Conservation (phyloP, 1,284 basidiomycete species). For the Xerocomus minutiporus region DNA sequence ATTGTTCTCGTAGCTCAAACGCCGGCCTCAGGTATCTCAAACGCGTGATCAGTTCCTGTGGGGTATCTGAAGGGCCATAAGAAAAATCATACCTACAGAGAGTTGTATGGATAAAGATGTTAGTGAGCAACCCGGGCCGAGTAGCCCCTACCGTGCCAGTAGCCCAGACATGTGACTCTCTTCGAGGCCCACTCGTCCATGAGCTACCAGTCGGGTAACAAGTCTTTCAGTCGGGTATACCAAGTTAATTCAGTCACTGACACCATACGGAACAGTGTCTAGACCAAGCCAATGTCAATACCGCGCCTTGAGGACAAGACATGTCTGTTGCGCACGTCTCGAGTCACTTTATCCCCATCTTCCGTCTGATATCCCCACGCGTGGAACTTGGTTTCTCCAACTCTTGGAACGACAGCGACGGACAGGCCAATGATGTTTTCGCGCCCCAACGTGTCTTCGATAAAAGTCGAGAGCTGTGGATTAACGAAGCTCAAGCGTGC, state of each 20-base stretch:
- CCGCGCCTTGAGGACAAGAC: no score
- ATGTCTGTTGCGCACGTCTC: slow-evolving; percentile 12
- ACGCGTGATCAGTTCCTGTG: slow-evolving; percentile 25
- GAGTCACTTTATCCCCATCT: slow-evolving; percentile 18
- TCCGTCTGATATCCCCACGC: slow-evolving; percentile 25
- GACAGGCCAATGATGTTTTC: slow-evolving; percentile 26
- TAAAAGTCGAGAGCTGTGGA: slow-evolving; percentile 15
- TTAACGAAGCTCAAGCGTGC: slow-evolving; percentile 9
- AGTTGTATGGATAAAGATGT: neutral
- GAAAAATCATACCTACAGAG: slow-evolving; percentile 34
- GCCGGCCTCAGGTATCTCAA: slow-evolving; percentile 35
- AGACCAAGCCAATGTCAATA: neutral
- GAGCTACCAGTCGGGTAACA: slow-evolving; percentile 38
- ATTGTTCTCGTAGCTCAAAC: slow-evolving; percentile 38
- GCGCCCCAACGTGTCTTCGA: slow-evolving; percentile 14
- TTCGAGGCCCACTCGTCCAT: slow-evolving; percentile 34
- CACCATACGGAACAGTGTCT: slow-evolving; percentile 39
- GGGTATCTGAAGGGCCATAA: slow-evolving; percentile 29
- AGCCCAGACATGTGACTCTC: slow-evolving; percentile 39
- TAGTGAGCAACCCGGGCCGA: neutral
- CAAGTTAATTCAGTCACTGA: slow-evolving; percentile 32
- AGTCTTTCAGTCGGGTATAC: slow-evolving; percentile 34
- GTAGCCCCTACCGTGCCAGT: slow-evolving; percentile 24
- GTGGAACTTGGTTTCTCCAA: slow-evolving; percentile 20
- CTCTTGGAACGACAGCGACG: slow-evolving; percentile 16